Conservation (phyloP, 495 filamentous ascomycete genomes). For the Penicillium samsonianum region DNA sequence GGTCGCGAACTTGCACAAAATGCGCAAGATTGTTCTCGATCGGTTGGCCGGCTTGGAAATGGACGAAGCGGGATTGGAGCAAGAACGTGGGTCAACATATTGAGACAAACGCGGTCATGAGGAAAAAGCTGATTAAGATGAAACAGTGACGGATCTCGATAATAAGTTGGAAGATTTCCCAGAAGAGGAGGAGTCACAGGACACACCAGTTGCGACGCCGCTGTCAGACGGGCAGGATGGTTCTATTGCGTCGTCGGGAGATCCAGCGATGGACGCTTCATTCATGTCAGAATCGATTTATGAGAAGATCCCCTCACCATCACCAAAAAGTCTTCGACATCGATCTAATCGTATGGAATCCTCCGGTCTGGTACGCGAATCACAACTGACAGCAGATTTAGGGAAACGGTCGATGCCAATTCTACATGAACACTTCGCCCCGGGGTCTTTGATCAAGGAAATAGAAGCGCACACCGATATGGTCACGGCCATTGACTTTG, state of each 20-base stretch:
- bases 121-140: constrained; percentile 18
- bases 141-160: constrained; percentile 76
- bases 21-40: constrained; percentile 91
- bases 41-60: constrained; percentile 86
- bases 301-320: constrained; percentile 76
- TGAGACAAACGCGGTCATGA: constrained; percentile 7
- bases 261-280: constrained; percentile 58
- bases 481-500: constrained; percentile 91
- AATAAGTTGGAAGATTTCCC: constrained; percentile 78
- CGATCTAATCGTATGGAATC: constrained; percentile 54
- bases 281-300: constrained; percentile 99
- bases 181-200: constrained; percentile 72
- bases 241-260: constrained; percentile 50
- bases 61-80: constrained; percentile 87
- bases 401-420: constrained; percentile 87
- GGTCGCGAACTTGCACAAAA: constrained; percentile 87
- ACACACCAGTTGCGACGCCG: constrained; percentile 59
- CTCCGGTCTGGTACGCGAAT: background rate
- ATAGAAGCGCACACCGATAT: constrained; percentile 85
- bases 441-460: constrained; percentile 84
- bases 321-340: constrained; percentile 62
- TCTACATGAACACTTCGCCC: constrained; percentile 91
- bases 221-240: constrained; percentile 58
- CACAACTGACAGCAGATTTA: constrained; percentile 22
- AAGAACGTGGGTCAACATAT: constrained; percentile 63